Conservation (phyloP, 345 rosid species). For the Xanthoceras sorbifolium region DNA sequence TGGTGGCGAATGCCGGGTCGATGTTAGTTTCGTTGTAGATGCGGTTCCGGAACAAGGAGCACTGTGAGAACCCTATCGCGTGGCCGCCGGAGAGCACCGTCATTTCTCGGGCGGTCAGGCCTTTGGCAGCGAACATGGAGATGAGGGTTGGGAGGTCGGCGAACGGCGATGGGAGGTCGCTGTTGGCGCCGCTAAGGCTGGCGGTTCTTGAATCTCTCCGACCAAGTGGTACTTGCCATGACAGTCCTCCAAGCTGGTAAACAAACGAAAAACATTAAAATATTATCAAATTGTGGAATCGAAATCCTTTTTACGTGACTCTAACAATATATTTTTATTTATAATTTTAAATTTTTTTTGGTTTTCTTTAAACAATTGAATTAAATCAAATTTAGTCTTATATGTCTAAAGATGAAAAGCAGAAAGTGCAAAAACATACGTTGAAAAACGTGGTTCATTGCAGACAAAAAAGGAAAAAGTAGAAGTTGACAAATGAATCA, state of each 20-base stretch:
- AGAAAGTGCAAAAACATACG: too few relatives aligned
- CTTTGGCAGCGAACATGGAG: conserved; percentile 37
- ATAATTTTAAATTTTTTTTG: too few relatives aligned
- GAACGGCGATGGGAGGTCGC: conserved; percentile 41
- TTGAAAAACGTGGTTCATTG: not conserved
- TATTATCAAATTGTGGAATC: too few relatives aligned
- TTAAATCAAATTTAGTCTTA: too few relatives aligned
- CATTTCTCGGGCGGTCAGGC: conserved; percentile 44
- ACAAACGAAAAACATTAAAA: not conserved
- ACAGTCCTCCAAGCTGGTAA: conserved; percentile 36
- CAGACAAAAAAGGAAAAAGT: too few relatives aligned
- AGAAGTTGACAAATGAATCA: too few relatives aligned
- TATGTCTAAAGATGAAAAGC: too few relatives aligned
- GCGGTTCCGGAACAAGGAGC: conserved; percentile 35
- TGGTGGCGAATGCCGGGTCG: conserved; percentile 26
- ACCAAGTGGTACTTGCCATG: conserved; percentile 46
- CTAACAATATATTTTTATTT: too few relatives aligned
- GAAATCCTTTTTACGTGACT: too few relatives aligned
- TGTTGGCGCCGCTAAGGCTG: conserved; percentile 39
- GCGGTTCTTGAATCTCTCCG: conserved; percentile 55
- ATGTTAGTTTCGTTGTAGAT: conserved; percentile 52
- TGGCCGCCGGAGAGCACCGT: conserved; percentile 45
- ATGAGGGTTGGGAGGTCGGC: conserved; percentile 39
- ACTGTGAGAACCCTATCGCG: conserved; percentile 33
- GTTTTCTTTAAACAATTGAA: too few relatives aligned